A percentile compares a stretch with the other conserved stretches of the same genome.
These are phyloP conservation scores for Thraustochytrium sp. DNA, from an alignment of 352 stramenopile genomes.

Conservation along the genomic window DNA sequence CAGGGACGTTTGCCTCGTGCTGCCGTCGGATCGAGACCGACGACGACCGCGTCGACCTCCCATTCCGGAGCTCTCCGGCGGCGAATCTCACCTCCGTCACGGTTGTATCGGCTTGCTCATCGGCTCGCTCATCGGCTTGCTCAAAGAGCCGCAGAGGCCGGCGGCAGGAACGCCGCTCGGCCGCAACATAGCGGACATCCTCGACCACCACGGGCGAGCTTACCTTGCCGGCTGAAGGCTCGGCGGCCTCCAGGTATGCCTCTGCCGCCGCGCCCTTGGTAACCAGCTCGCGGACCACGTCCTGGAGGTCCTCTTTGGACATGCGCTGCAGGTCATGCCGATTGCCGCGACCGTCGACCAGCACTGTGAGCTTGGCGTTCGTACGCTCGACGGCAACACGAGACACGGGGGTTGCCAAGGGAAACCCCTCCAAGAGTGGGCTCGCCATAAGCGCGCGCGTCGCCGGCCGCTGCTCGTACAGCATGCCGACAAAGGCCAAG, in stretches of 20 bases:
- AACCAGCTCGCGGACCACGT: neutral
- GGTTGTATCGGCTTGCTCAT: too few relatives aligned
- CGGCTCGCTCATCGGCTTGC: too few relatives aligned
- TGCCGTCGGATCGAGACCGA: neutral
- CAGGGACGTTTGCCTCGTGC: neutral
- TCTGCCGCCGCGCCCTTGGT: neutral
- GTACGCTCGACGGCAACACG: neutral
- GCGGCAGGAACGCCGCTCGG: too few relatives aligned
- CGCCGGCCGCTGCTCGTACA: slow-evolving; percentile 4
- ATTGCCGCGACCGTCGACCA: neutral
- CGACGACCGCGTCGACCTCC: neutral
- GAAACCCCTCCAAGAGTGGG: neutral
- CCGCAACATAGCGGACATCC: neutral
- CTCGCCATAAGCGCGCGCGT: neutral
- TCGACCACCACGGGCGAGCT: neutral
- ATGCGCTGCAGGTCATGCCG: neutral
- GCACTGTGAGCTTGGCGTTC: neutral
- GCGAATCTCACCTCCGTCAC: too few relatives aligned
- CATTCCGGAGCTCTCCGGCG: too few relatives aligned
- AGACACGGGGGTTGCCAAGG: neutral
- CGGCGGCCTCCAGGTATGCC: neutral
- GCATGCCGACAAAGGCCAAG: neutral
- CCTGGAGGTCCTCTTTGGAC: neutral
- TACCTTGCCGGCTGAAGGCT: too few relatives aligned
- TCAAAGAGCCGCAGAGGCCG: too few relatives aligned